phyloP scores from a whole-genome alignment of 2,329 filamentous ascomycete species.

The Diplocarpon mali region DNA sequence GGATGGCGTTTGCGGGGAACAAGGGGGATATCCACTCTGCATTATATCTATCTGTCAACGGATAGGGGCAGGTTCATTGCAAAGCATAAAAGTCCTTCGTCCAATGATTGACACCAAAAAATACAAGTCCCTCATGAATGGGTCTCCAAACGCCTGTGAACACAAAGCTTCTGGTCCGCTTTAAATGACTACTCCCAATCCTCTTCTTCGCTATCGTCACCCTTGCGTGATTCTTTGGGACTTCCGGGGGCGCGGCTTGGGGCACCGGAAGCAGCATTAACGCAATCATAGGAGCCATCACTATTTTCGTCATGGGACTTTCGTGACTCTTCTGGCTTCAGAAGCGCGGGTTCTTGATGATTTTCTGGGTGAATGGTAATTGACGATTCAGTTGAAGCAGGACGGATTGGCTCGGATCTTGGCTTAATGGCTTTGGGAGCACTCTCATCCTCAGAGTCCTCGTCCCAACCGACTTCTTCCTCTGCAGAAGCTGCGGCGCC shows the following conservation, averaged over 20 bases:
- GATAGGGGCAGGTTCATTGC: conserved; percentile 1
- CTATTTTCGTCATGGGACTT: conserved; percentile 84
- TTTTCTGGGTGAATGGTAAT: conserved; percentile 47
- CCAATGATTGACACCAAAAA: conserved; percentile 11
- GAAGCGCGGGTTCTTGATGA: conserved; percentile 27
- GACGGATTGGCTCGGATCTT: conserved; percentile 31
- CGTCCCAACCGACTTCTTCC: conserved; percentile 58
- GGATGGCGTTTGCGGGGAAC: conserved; percentile 14
- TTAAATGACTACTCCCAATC: conserved; percentile 55
- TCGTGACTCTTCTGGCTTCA: conserved; percentile 56
- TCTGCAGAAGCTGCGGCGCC: conserved; percentile 47
- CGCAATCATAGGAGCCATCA: conserved; percentile 91
- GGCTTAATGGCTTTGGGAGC: conserved; percentile 27
- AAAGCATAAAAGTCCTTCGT: conserved; percentile 7
- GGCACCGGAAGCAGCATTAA: conserved; percentile 64
- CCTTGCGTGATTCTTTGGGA: conserved; percentile 45
- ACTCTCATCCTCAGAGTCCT: conserved; percentile 58
- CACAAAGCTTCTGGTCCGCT: not conserved
- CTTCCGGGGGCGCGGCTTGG: conserved; percentile 67
- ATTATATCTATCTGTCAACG: conserved; percentile 8
- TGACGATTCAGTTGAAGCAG: conserved; percentile 43
- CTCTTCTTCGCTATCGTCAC: conserved; percentile 56
- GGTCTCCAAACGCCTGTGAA: conserved; percentile 13
- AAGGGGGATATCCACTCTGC: conserved; percentile 17
- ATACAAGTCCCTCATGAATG: not conserved